Evolutionary conservation across 1,284 basidiomycete species (phyloP), one percentile per base, ranked within the genome.

Genomic region (Ganoderma lucidum): DNA sequence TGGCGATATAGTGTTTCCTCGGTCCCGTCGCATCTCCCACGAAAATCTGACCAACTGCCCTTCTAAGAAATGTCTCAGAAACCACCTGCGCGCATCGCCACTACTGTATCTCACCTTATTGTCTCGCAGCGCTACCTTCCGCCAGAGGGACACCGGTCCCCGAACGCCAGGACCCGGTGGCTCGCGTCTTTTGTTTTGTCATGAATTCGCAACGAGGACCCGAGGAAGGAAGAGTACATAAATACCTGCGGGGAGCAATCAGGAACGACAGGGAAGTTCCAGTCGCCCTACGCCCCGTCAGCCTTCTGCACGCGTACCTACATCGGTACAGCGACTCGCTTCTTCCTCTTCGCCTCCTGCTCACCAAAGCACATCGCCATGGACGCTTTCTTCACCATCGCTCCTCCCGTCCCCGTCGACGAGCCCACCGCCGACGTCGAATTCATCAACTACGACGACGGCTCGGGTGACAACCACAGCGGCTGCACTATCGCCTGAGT

Each of bases 311-410:
- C 44, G 6, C 62, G 39, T 30, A 62, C 42, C 62, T 30, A 62
- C 42, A 44, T 63, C 42, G 39, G 59, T 61, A 42, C 59, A n/a
- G 15, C 59, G 39, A 61, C 39, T 39, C 65, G 56, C 51, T 64
- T 39, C 68, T 59, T 53, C 60, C 35, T n/a, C 30, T 61, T 48
- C 60, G 44, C 63, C 32, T 12, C 41, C 37, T 61, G 56, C 69
- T 56, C 65, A 61, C 59, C 5, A 44, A 41, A 48, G 35, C 51
- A 53, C 63, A 61, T 61, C 39, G 66, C 60, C 61, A 73, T 73
- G 72, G 72, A 73, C 70, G 72, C 70, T 14, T 73, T 73, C 66
- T 73, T 73, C 72, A 63, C 65, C 70, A 71, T 73, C 68, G 70
- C 72, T 53, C 8, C 72, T 28, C 59, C 70, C 63, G 70, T 73